Evolutionary conservation across 306 rosid genomes (phyloP), one percentile per base, ranked within the genome.

Genomic region (Begonia masoniana): DNA sequence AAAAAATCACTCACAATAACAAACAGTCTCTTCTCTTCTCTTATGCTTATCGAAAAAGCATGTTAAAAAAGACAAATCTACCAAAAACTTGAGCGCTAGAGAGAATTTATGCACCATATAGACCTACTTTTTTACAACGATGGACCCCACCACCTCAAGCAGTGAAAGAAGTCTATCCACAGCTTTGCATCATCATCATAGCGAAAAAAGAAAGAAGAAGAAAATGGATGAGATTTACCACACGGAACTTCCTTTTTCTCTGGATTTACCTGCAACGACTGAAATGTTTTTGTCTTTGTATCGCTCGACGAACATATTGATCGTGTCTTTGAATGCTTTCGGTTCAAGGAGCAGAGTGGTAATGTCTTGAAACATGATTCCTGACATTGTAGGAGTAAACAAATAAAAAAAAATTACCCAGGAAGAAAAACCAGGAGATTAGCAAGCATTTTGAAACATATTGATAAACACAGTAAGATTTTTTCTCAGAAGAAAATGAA

Each of bases 351-450:
- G 66, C 9, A 91, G 69, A 68, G 97, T 85, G 1, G 97, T 91
- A 23, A 91, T 83, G 64, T 91, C 94, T 74, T 86, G 99, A 72
- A 91, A 91, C 96, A 86, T 91, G 13, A 91, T 86, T 61, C 96
- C 96, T 91, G 86, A 49, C 73, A 73, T 63, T 72, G 15, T 47
- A 72, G 68, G 19, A 41, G n/a, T 56, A 24, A 55, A 56, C 31
- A 12, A 61, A 11, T 31, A 12, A 23, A 57, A 47, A 41, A 35
- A 49, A 31, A 21, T 16, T 39, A 45, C 11, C 4, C 19, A 17
- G 19, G 19, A 17, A 17, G 19, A 26, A 26, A 26, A 26, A 26
- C 57, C 19, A 31, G 16, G 12, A 52, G 39, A 31, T 31, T 31
- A 31, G 39, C 42, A 64, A 10, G 8, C 31, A 51, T 43, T 49